A percentile compares a stretch with the other conserved stretches of the same genome.
Conservation (phyloP, 352 stramenopile genomes). For the Pythium folliculosum region DNA sequence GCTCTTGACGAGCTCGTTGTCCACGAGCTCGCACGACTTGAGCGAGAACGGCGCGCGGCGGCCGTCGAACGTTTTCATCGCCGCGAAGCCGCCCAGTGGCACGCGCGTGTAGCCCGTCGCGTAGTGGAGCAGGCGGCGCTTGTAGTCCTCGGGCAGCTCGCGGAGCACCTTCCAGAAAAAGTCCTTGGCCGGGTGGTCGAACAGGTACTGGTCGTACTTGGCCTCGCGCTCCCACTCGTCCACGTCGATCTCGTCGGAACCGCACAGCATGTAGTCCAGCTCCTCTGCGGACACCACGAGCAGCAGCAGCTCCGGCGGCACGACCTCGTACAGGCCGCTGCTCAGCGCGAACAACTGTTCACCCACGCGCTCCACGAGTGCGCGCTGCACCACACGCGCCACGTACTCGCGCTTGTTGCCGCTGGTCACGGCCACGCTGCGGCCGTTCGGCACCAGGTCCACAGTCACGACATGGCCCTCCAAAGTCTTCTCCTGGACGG, state of each 20-base stretch:
- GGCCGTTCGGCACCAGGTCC: slow-evolving; percentile 35
- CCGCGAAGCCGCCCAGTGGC: slow-evolving; percentile 1
- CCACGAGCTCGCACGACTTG: slow-evolving; percentile 15
- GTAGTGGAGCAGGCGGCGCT: slow-evolving; percentile 5
- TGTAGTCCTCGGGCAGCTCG: slow-evolving; percentile 5
- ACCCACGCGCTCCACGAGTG: slow-evolving; percentile 53
- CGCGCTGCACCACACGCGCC: slow-evolving; percentile 67
- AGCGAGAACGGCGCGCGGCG: slow-evolving; percentile 11
- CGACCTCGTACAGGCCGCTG: slow-evolving; percentile 95
- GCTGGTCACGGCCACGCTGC: slow-evolving; percentile 88
- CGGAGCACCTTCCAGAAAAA: slow-evolving; percentile 6
- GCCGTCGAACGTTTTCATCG: slow-evolving; percentile 8
- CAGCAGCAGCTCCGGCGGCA: slow-evolving; percentile 92
- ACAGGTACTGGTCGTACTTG: slow-evolving; percentile 16
- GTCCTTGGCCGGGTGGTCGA: slow-evolving; percentile 2
- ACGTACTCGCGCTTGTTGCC: slow-evolving; percentile 94
- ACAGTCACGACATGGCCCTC: slow-evolving; percentile 24
- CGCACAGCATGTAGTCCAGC: slow-evolving; percentile 96
- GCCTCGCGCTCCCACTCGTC: slow-evolving; percentile 88
- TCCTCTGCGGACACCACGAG: slow-evolving; percentile 95
- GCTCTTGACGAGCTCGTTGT: slow-evolving; percentile 9
- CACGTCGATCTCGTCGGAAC: slow-evolving; percentile 94
- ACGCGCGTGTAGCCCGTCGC: slow-evolving; percentile 10
- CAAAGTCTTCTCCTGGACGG: slow-evolving; percentile 13
- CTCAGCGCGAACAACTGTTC: slow-evolving; percentile 67